Conservation (phyloP, 192 early-diverging fungal genomes). For the Backusella tarrabulga region DNA sequence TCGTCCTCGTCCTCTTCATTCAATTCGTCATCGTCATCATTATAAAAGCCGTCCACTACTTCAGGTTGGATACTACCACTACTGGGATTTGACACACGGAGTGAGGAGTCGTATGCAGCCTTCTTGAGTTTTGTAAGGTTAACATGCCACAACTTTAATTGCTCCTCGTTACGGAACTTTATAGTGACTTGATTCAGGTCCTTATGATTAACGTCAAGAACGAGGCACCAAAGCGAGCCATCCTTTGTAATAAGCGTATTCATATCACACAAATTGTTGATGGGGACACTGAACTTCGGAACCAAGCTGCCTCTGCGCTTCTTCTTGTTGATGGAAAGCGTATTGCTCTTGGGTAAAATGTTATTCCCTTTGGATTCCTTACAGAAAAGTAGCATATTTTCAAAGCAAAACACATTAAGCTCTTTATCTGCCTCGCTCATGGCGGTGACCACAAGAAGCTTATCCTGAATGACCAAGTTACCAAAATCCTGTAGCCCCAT, state of each 20-base stretch:
- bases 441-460: conserved; percentile 54
- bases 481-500: conserved; percentile 80
- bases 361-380: conserved; percentile 68
- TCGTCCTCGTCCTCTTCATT: conserved; percentile 10
- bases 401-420: conserved; percentile 88
- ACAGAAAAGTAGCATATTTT: conserved; percentile 88
- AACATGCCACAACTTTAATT: conserved; percentile 80
- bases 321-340: conserved; percentile 40
- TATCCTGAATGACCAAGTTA: conserved; percentile 64
- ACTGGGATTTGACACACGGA: conserved; percentile 4
- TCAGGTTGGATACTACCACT: background rate
- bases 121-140: conserved; percentile 67
- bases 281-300: conserved; percentile 55
- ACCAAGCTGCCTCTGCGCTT: conserved; percentile 51
- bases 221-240: conserved; percentile 41
- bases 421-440: conserved; percentile 66
- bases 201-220: conserved; percentile 66
- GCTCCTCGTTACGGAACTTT: conserved; percentile 85
- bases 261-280: background rate
- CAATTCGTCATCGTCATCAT: conserved; percentile 16
- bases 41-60: background rate
- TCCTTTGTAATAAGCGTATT: background rate
- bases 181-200: conserved; percentile 83
- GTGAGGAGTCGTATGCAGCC: conserved; percentile 37
- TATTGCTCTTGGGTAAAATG: conserved; percentile 29